Conservation (phyloP, 441 rosid species). For the Biscutella laevigata region DNA sequence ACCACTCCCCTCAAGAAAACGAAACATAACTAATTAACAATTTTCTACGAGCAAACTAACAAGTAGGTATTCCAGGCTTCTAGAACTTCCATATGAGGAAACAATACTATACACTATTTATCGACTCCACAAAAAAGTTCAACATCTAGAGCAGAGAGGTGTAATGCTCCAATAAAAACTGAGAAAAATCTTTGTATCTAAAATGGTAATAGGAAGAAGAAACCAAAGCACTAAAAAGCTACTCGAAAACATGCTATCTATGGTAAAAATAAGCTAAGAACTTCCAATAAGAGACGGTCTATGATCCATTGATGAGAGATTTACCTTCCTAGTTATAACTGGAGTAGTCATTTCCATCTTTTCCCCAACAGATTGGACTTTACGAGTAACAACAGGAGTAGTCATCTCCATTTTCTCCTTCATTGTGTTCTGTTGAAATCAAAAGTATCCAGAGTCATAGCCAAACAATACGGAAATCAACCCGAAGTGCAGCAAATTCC, state of each 20-base stretch:
- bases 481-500: neutral
- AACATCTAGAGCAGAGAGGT: neutral
- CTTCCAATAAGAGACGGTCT: neutral
- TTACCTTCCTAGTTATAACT: conserved; percentile 70
- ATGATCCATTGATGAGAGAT: neutral
- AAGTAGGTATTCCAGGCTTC: neutral
- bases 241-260: neutral
- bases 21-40: neutral
- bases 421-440: conserved; percentile 39
- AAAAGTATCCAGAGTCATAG: neutral
- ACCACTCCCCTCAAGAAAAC: neutral
- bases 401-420: conserved; percentile 83
- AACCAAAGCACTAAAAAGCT: neutral
- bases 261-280: neutral
- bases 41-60: neutral
- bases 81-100: neutral
- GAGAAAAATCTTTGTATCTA: neutral
- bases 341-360: conserved; percentile 91
- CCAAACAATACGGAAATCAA: neutral
- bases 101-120: neutral
- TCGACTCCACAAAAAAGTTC: neutral
- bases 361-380: conserved; percentile 51
- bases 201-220: neutral
- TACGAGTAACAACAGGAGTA: conserved; percentile 69
- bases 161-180: neutral